Evolutionary conservation across 768 basidiomycete genomes (phyloP).

Genomic region (Suillus paluster): DNA sequence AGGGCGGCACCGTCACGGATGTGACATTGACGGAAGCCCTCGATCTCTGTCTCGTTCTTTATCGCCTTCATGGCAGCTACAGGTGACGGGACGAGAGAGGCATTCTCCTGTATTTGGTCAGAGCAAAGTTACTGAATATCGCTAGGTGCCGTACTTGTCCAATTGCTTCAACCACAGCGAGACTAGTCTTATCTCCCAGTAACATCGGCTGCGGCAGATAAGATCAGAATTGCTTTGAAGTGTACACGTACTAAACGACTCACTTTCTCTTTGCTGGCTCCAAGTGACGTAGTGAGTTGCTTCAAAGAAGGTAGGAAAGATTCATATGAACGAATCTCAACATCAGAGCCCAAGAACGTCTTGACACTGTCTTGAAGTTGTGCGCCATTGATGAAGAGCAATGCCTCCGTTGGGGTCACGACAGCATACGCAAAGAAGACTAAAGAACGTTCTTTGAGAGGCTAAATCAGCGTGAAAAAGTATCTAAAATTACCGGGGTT

Average conservation of each 20-base stretch:
- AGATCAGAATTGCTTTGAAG: constrained; percentile 10
- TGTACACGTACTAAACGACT: constrained; percentile 24
- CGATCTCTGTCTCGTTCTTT: constrained; percentile 81
- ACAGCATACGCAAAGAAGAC: constrained; percentile 95
- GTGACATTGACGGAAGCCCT: constrained; percentile 88
- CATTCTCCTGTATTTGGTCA: constrained; percentile 53
- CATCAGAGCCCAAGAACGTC: constrained; percentile 55
- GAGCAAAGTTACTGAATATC: constrained; percentile 5
- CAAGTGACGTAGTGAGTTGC: constrained; percentile 44
- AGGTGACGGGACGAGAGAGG: constrained; percentile 67
- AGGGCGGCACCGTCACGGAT: constrained; percentile 90
- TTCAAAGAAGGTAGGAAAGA: constrained; percentile 68
- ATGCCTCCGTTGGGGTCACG: constrained; percentile 58
- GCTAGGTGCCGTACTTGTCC: constrained; percentile 54
- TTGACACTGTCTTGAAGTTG: constrained; percentile 48
- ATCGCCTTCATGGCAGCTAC: constrained; percentile 80
- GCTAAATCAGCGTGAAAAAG: constrained; percentile 7
- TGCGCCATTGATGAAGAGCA: constrained; percentile 68
- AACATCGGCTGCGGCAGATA: constrained; percentile 62
- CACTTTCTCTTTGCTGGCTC: constrained; percentile 39
- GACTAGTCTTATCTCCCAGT: constrained; percentile 75
- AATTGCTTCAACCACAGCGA: constrained; percentile 82
- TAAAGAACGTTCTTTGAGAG: constrained; percentile 22
- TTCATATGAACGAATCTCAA: constrained; percentile 75
- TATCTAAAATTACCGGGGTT: constrained; percentile 61